Percentiles rank a stretch among this genome's conserved stretches.
Evolutionary conservation across 306 rosid genomes (phyloP).

Genomic region (Ormosia emarginata): DNA sequence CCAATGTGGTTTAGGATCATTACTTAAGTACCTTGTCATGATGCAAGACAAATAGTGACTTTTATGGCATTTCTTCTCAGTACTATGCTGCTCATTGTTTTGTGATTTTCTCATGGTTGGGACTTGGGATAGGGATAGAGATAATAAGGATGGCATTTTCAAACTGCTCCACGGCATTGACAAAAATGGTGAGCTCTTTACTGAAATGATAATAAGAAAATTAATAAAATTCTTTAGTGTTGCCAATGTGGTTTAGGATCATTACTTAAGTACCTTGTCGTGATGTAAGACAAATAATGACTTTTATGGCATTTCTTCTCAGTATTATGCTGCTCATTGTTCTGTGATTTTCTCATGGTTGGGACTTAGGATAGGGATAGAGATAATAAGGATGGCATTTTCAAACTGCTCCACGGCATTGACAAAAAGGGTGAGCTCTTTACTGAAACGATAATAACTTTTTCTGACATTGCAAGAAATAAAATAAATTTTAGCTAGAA

Average conservation of each 20-base stretch:
- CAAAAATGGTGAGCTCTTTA: not conserved
- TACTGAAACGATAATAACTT: not conserved
- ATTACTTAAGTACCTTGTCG: not conserved
- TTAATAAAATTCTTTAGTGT: no score
- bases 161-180: not conserved
- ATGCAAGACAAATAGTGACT: not conserved
- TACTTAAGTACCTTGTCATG: not conserved
- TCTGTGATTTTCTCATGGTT: not conserved
- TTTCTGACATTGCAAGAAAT: not conserved
- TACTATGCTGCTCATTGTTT: not conserved
- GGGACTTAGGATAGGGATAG: not conserved
- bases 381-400: not conserved
- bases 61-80: not conserved
- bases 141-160: not conserved
- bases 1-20: slow-evolving; percentile 6
- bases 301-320: not conserved
- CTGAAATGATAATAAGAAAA: not conserved
- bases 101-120: not conserved
- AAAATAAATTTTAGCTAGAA: not conserved
- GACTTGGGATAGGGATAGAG: not conserved
- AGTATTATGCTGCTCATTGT: not conserved
- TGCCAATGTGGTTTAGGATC: slow-evolving; percentile 10
- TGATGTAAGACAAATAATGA: not conserved
- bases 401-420: not conserved
- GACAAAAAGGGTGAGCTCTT: not conserved